Conservation (phyloP, 2,329 filamentous ascomycete species). For the Fusarium globosum region DNA sequence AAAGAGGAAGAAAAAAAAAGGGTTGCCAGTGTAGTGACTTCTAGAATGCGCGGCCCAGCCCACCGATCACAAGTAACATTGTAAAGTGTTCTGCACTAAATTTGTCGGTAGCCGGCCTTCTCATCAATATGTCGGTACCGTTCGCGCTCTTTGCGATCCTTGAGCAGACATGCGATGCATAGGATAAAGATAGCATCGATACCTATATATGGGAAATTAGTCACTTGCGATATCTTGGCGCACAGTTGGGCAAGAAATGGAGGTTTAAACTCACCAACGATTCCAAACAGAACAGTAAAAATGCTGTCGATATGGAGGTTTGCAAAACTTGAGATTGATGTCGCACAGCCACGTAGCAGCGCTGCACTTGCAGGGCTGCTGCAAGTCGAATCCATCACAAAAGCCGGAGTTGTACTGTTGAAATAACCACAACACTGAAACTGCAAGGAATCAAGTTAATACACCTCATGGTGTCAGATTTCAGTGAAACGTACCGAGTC, state of each 20-base stretch:
- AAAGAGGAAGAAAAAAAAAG: slow-evolving; percentile 13
- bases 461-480: background rate
- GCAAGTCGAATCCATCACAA: slow-evolving; percentile 75
- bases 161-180: slow-evolving; percentile 78
- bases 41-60: slow-evolving; percentile 1
- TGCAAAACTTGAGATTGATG: slow-evolving; percentile 73
- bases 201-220: slow-evolving; percentile 49
- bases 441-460: slow-evolving; percentile 51
- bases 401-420: slow-evolving; percentile 77
- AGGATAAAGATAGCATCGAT: slow-evolving; percentile 76
- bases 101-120: slow-evolving; percentile 70
- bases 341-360: slow-evolving; percentile 75
- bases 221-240: background rate
- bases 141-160: slow-evolving; percentile 83
- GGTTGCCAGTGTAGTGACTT: slow-evolving; percentile 7
- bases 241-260: background rate
- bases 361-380: slow-evolving; percentile 77
- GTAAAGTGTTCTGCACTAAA: slow-evolving; percentile 48
- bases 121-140: slow-evolving; percentile 84
- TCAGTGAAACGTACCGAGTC: slow-evolving; percentile 64
- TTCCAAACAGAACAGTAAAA: slow-evolving; percentile 83
- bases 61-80: slow-evolving; percentile 18
- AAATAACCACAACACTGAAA: slow-evolving; percentile 85
- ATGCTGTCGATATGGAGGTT: slow-evolving; percentile 79
- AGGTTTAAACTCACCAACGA: slow-evolving; percentile 68